These are phyloP conservation scores for Rhazya stricta DNA, from an alignment of 257 asterid species.

Conservation along the genomic window DNA sequence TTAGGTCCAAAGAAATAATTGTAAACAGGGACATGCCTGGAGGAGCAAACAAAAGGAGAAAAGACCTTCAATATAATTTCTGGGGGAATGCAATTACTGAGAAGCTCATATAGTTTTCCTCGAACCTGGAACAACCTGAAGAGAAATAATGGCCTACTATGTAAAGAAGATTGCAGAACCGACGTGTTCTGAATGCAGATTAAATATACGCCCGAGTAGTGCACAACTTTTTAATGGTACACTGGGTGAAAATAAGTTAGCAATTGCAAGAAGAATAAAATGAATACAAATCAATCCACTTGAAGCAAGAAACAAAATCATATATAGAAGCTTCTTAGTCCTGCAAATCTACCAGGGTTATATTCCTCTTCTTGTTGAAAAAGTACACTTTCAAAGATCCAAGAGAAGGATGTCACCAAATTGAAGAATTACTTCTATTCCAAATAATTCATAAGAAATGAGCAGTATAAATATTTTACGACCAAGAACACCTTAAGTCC, in stretches of 20 bases:
- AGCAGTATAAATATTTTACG: not conserved
- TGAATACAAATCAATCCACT: not conserved
- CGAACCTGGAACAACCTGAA: conserved; percentile 88
- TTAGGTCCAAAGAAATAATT: not conserved
- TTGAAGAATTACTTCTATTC: not conserved
- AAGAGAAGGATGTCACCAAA: not conserved
- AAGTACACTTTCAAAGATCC: not conserved
- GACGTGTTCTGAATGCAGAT: not conserved
- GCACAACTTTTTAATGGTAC: not conserved
- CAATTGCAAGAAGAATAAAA: not conserved
- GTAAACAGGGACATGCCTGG: conserved; percentile 13
- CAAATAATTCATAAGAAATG: not conserved
- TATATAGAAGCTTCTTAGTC: not conserved
- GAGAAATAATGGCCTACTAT: not conserved
- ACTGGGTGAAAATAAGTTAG: not conserved
- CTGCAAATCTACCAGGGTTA: not conserved
- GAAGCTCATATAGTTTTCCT: conserved; percentile 89
- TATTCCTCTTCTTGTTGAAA: not conserved
- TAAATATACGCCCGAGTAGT: not conserved
- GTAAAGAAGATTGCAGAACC: not conserved
- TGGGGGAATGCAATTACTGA: conserved; percentile 90
- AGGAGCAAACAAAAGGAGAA: conserved; percentile 1
- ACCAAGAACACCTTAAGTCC: not conserved
- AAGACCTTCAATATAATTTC: conserved; percentile 80
- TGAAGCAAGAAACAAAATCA: not conserved